Percentiles rank a stretch among this genome's conserved stretches.
Evolutionary conservation across 1,284 basidiomycete genomes (phyloP).

Genomic region (Puccinia horiana): DNA sequence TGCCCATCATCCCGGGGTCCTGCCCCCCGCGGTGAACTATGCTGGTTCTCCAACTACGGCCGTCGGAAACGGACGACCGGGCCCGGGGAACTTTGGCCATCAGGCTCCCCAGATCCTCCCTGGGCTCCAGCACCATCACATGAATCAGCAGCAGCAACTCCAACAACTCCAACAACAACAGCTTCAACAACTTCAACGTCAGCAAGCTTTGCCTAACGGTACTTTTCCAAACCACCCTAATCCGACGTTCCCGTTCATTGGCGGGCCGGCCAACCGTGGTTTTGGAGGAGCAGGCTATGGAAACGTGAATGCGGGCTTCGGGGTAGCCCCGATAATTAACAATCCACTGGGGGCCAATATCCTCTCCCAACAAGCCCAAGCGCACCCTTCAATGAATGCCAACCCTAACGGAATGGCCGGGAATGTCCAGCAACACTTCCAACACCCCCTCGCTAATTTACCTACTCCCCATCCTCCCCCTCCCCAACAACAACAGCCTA

Average conservation of each 20-base stretch:
- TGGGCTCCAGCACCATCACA: conserved; percentile 25
- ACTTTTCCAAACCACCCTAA: conserved; percentile 10
- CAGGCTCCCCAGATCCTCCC: conserved; percentile 19
- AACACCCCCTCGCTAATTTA: not conserved
- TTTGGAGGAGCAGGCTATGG: not conserved
- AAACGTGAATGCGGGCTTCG: not conserved
- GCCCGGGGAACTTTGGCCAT: not conserved
- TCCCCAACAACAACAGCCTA: conserved; percentile 1
- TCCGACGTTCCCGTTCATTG: conserved; percentile 23
- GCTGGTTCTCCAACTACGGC: not conserved
- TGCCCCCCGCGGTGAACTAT: conserved; percentile 23
- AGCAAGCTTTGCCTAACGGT: conserved; percentile 13
- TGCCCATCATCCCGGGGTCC: conserved; percentile 18
- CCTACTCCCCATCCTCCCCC: not conserved
- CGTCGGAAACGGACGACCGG: not conserved
- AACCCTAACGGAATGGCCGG: conserved; percentile 1
- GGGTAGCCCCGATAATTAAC: conserved; percentile 5
- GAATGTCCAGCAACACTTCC: not conserved
- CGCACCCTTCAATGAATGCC: not conserved
- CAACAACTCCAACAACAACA: conserved; percentile 18
- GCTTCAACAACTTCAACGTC: not conserved
- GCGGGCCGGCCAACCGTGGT: not conserved
- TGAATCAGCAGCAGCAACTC: conserved; percentile 29
- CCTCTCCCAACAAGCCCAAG: conserved; percentile 2
- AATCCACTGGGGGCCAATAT: not conserved